Conservation (phyloP, 768 basidiomycete species). For the Cubamyces lactineus region DNA sequence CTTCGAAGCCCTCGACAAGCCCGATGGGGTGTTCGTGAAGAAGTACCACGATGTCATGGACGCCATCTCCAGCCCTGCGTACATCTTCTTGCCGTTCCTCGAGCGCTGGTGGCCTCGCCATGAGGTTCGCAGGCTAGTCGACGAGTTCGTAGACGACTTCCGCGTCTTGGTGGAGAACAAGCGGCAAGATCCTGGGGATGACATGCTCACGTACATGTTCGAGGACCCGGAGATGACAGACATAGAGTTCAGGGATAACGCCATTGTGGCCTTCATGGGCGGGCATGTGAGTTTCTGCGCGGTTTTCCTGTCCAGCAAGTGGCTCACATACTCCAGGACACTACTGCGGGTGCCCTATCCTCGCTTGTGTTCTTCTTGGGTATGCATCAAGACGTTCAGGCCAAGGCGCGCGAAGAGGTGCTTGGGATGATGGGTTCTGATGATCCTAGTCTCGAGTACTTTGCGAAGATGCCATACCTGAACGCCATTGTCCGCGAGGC, state of each 20-base stretch:
- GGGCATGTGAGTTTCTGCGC: slow-evolving; percentile 39
- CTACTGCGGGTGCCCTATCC: slow-evolving; percentile 44
- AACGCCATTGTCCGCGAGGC: slow-evolving; percentile 46
- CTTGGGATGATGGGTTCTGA: slow-evolving; percentile 33
- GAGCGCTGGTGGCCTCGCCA: slow-evolving; percentile 16
- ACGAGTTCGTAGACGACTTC: slow-evolving; percentile 11
- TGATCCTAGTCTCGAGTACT: slow-evolving; percentile 38
- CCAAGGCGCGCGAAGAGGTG: slow-evolving; percentile 42
- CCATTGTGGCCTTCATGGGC: slow-evolving; percentile 43
- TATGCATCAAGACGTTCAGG: slow-evolving; percentile 41
- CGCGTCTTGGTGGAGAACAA: slow-evolving; percentile 14
- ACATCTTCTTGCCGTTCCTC: slow-evolving; percentile 18
- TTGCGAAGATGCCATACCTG: slow-evolving; percentile 36
- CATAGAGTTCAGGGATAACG: slow-evolving; percentile 41
- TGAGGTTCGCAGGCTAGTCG: slow-evolving; percentile 9
- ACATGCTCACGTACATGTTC: slow-evolving; percentile 22
- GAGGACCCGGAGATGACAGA: slow-evolving; percentile 27
- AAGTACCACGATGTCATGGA: slow-evolving; percentile 19
- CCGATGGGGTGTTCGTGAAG: slow-evolving; percentile 17
- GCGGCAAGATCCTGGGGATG: slow-evolving; percentile 12
- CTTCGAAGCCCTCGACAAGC: slow-evolving; percentile 22
- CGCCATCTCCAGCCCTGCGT: slow-evolving; percentile 13
- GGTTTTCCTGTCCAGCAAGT: no score
- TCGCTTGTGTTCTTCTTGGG: slow-evolving; percentile 42
- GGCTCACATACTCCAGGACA: slow-evolving; percentile 34